A percentile compares a stretch with the other conserved stretches of the same genome.
These are phyloP conservation scores for Linnemannia zychae DNA, from an alignment of 192 early-diverging fungal genomes.

Conservation along the genomic window DNA sequence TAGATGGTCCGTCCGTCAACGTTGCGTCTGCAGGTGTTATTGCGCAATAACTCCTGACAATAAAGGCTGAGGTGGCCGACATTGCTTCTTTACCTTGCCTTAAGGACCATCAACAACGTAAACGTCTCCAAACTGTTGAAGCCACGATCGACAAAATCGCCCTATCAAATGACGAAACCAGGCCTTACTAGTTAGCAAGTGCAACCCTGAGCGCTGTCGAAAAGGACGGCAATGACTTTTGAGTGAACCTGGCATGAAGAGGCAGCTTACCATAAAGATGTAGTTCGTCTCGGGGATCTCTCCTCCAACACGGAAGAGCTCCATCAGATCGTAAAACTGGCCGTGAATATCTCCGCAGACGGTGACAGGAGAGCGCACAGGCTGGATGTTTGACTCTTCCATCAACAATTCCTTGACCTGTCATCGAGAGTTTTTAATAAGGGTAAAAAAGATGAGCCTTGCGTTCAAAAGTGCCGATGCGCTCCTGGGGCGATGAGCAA, in stretches of 20 bases:
- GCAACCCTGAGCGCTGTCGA: neutral
- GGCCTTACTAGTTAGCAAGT: conserved; percentile 8
- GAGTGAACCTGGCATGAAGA: neutral
- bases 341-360: conserved; percentile 99
- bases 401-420: conserved; percentile 97
- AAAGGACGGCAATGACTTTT: neutral
- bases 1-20: conserved; percentile 1
- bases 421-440: neutral
- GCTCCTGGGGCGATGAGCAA: neutral
- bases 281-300: conserved; percentile 95
- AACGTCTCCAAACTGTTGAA: conserved; percentile 98
- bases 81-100: conserved; percentile 77
- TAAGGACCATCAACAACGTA: conserved; percentile 91
- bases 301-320: conserved; percentile 96
- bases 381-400: conserved; percentile 99
- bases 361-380: conserved; percentile 95
- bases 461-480: neutral
- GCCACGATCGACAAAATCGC: conserved; percentile 99
- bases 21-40: neutral
- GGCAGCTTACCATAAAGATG: conserved; percentile 90
- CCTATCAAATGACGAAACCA: conserved; percentile 59
- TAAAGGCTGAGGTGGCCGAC: neutral
- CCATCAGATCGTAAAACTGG: conserved; percentile 96
- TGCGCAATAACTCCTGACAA: neutral
- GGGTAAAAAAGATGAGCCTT: neutral